These are phyloP conservation scores for Trichoderma orchidacearum DNA, from an alignment of 495 filamentous ascomycete genomes.

Conservation along the genomic window DNA sequence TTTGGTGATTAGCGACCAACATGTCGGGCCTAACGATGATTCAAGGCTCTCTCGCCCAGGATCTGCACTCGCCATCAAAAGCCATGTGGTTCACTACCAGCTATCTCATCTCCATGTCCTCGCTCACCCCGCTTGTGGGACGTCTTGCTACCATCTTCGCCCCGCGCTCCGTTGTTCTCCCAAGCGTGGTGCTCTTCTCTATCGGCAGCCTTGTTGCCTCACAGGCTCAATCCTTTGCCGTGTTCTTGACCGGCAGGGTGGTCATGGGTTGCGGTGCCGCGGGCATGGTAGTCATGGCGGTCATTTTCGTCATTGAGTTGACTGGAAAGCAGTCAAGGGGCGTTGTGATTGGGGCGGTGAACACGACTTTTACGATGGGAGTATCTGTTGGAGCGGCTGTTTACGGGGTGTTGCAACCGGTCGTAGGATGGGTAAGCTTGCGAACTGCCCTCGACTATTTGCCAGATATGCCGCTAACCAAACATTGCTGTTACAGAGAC, in stretches of 20 bases:
- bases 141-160: constrained; percentile 56
- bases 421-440: constrained; percentile 51
- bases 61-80: constrained; percentile 55
- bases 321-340: constrained; percentile 48
- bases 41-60: constrained; percentile 55
- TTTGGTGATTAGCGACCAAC: constrained; percentile 47
- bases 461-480: background rate
- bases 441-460: background rate
- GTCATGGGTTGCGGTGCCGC: constrained; percentile 52
- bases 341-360: constrained; percentile 52
- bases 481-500: constrained; percentile 29
- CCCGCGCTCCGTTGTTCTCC: constrained; percentile 44
- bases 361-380: constrained; percentile 48
- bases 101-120: constrained; percentile 59
- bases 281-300: constrained; percentile 49
- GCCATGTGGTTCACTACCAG: constrained; percentile 66
- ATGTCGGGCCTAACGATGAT: constrained; percentile 63
- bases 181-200: constrained; percentile 40
- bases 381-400: constrained; percentile 57
- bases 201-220: constrained; percentile 50
- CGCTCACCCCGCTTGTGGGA: constrained; percentile 49
- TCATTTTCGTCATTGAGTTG: constrained; percentile 58
- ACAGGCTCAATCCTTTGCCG: constrained; percentile 34
- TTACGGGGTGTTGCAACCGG: constrained; percentile 47
- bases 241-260: constrained; percentile 53